Evolutionary conservation across 495 filamentous ascomycete species (phyloP).

Genomic region (Cairneyella variabilis): DNA sequence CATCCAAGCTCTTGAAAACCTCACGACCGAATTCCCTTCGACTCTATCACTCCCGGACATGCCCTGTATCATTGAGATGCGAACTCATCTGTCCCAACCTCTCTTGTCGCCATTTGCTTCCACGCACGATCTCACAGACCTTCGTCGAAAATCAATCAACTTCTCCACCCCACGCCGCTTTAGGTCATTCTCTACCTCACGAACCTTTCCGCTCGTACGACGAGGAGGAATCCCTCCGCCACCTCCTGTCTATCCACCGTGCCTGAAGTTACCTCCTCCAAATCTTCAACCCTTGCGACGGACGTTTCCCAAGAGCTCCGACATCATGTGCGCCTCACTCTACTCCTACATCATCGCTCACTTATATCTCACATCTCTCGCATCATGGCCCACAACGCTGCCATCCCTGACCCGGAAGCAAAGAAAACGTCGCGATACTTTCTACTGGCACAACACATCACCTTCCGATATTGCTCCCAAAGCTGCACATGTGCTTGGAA

Average conservation of each 20-base stretch:
- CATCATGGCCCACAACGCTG: background rate
- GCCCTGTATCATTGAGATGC: slow-evolving; percentile 34
- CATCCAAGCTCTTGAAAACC: no score
- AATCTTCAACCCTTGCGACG: slow-evolving; percentile 42
- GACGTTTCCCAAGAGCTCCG: slow-evolving; percentile 53
- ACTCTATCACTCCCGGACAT: slow-evolving; percentile 43
- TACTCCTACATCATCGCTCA: slow-evolving; percentile 61
- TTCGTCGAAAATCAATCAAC: slow-evolving; percentile 1
- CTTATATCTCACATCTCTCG: slow-evolving; percentile 53
- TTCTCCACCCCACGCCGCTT: background rate
- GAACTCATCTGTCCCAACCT: background rate
- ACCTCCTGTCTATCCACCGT: slow-evolving; percentile 21
- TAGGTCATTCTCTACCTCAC: background rate
- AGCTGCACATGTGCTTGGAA: slow-evolving; percentile 1
- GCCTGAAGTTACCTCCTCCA: background rate
- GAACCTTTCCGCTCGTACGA: background rate
- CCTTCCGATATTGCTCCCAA: background rate
- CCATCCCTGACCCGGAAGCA: background rate
- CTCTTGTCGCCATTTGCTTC: background rate
- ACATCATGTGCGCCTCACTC: slow-evolving; percentile 56
- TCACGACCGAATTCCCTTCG: slow-evolving; percentile 39
- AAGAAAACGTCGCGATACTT: slow-evolving; percentile 2
- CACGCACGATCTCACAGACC: background rate
- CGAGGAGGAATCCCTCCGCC: slow-evolving; percentile 30
- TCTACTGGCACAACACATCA: slow-evolving; percentile 6